phyloP scores from a whole-genome alignment of 129 eudicot species.

The Ambrosia artemisiifolia region DNA sequence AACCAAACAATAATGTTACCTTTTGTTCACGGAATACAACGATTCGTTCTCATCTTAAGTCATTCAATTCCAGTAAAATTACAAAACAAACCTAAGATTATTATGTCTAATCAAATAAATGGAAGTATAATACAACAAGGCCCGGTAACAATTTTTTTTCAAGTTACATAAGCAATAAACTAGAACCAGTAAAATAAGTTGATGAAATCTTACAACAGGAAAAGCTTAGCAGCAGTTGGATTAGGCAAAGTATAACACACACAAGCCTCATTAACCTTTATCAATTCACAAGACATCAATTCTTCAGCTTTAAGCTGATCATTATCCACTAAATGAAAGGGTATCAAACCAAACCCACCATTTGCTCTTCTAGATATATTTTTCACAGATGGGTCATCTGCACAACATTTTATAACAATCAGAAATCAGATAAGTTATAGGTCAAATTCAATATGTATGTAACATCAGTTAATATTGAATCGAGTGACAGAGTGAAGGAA shows the following conservation, averaged over 20 bases:
- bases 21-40: no score
- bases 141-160: not conserved
- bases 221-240: constrained; percentile 41
- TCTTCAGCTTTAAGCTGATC: constrained; percentile 11
- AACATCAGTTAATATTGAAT: not conserved
- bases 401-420: constrained; percentile 1
- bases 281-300: constrained; percentile 13
- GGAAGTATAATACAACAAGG: not conserved
- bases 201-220: constrained; percentile 46
- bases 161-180: not conserved
- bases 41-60: no score
- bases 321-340: constrained; percentile 40
- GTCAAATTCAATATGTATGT: no score
- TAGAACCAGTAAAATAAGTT: not conserved
- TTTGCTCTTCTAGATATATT: constrained; percentile 61
- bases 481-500: not conserved
- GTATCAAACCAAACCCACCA: constrained; percentile 67
- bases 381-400: constrained; percentile 43
- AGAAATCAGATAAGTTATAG: no score
- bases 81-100: not conserved
- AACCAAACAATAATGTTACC: no score
- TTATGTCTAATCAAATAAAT: not conserved
- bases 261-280: constrained; percentile 47
- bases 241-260: constrained; percentile 68
- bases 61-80: no score